Base-by-base conservation (phyloP, 2,329 filamentous ascomycete genomes). In the Ophiocordyceps camponoti-floridani region DNA sequence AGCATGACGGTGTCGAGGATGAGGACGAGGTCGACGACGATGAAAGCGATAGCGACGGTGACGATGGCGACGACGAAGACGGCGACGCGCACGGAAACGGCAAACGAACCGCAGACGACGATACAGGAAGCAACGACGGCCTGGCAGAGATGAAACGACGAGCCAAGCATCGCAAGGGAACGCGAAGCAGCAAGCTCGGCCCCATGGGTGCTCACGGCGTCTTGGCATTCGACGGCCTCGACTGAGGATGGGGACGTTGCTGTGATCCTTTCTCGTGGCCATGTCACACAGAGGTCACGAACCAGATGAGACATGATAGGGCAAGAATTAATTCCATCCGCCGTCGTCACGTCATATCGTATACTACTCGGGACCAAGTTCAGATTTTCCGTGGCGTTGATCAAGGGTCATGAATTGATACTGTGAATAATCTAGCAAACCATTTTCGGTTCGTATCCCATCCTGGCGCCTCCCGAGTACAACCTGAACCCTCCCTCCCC, bases 171-270 rank as follows among this genome's bases (percentile, higher is more conserved):
- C 56, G 63, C 50, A 69, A 67, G 53, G 60, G 62, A 53, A 55
- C 57, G 4, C 63, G 66, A 48, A 60, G 52, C 41, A 60, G 49
- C 44, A 67, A 67, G 43, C 57, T 72, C 6, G 69, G 69, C 3
- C 66, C 67, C 12, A 67, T 65, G 58, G 69, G 69, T 18, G 67
- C 68, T 3, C 69, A 73, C 41, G 69, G 69, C 43, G 61, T 73
- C n/a, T 52, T 72, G 49, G 65, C 64, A 5, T 71, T 73, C 47
- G 64, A 67, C 12, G 68, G 64, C 8, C 47, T 72, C 50, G 68
- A 70, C 46, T 70, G 43, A 49, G 12, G 14, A 23, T 23, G 23
- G 23, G 23, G 23, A 23, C 23, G 23, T 3, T 23, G 23, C 23
- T 5, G 5, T 5, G 3, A 5, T 23, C 5, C 5, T 23, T 5